Evolutionary conservation across 371 early-diverging fungal genomes (phyloP), one percentile per base, ranked within the genome.

Genomic region (Nematocida sp.): DNA sequence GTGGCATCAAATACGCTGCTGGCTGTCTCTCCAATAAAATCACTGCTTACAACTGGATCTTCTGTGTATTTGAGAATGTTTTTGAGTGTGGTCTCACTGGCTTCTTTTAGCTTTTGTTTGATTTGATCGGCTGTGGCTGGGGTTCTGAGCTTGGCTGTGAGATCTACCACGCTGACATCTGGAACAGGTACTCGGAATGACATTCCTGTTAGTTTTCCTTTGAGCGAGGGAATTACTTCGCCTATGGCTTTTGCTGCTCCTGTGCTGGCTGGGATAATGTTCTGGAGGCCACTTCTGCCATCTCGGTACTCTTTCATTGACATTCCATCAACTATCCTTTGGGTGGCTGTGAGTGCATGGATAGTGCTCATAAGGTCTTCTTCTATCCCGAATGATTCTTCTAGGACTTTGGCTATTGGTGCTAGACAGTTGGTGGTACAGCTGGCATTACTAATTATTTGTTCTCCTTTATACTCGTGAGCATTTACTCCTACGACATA

Each of bases 401-500:
- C 80, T 80, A 96, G 86, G 70, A 96, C 89, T 87, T 96, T 96
- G 80, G 91, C 95, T 49, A 98, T 86, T 34, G 99, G 96, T 38
- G 97, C 97, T 51, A 98, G 85, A 85, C 99, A 96, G 89, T 96
- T 95, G 82, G 99, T 98, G 77, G 99, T 98, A 89, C 99, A 98
- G 53, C 94, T 94, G 53, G 99, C 97, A 86, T 96, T 97, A 77
- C 93, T 92, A 75, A 97, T 87, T 79, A 96, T 87, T 53, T 87
- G 85, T 83, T 89, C 86, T 70, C 86, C 86, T 67, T 89, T 85
- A 88, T 94, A 95, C 77, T 87, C 85, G 38, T 89, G 89, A 61
- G 89, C 85, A 88, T 97, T 97, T 85, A 97, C 96, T 23, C 88
- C 89, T 74, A 82, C 82, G 53, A 88, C 88, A 81, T 84, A 87